A percentile compares a stretch with the other conserved stretches of the same genome.
These are phyloP conservation scores for Russula abietina DNA, from an alignment of 768 basidiomycete species.

Conservation along the genomic window DNA sequence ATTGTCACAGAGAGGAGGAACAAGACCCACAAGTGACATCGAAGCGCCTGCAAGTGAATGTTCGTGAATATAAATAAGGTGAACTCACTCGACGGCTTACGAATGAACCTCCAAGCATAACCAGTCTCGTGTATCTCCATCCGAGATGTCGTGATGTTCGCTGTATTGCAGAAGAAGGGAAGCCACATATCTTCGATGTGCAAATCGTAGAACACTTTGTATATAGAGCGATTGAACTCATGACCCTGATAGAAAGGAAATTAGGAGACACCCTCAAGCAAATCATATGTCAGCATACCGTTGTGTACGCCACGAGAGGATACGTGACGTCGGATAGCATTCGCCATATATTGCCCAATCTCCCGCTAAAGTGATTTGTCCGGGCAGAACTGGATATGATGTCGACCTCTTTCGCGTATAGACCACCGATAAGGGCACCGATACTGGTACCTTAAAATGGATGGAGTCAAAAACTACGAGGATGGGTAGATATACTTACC, in stretches of 20 bases:
- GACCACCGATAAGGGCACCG: conserved; percentile 84
- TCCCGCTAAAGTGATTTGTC: conserved; percentile 83
- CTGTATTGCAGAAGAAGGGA: conserved; percentile 96
- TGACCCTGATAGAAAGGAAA: conserved; percentile 57
- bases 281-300: conserved; percentile 37
- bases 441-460: conserved; percentile 67
- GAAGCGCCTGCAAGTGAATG: conserved; percentile 63
- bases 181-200: conserved; percentile 99
- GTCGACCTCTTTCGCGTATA: conserved; percentile 94
- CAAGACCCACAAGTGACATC: conserved; percentile 92
- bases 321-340: conserved; percentile 91
- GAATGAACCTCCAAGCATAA: conserved; percentile 96
- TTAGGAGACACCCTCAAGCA: conserved; percentile 1
- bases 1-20: conserved; percentile 92
- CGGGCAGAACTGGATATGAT: conserved; percentile 78
- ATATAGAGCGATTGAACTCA: conserved; percentile 91
- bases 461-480: background rate
- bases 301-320: conserved; percentile 89
- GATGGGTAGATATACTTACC: conserved; percentile 39
- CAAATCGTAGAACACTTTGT: conserved; percentile 92
- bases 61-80: conserved; percentile 1
- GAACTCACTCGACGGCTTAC: conserved; percentile 39
- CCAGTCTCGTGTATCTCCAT: conserved; percentile 98
- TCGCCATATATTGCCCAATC: conserved; percentile 94
- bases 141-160: conserved; percentile 90